Conservation (phyloP, 305 asterid genomes). For the Striga hermonthica region DNA sequence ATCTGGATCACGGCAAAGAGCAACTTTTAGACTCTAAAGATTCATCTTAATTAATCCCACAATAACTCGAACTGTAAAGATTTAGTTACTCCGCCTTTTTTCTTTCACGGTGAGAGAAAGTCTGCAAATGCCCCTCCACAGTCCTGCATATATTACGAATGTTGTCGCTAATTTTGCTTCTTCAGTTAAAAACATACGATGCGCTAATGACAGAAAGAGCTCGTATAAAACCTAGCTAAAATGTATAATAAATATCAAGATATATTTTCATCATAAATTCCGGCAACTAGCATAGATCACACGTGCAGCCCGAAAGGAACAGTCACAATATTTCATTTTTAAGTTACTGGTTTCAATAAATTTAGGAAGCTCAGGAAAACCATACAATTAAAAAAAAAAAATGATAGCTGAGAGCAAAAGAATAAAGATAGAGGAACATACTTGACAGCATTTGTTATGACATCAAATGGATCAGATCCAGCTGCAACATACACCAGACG, state of each 20-base stretch:
- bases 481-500: conserved; percentile 77
- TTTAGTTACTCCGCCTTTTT: conserved; percentile 54
- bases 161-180: conserved; percentile 19
- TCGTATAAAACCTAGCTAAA: too few species aligned
- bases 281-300: too few species aligned
- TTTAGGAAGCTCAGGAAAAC: too few species aligned
- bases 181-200: too few species aligned
- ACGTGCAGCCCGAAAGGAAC: too few species aligned
- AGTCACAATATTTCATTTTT: background rate
- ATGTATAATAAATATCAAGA: too few species aligned
- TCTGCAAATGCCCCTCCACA: conserved; percentile 75
- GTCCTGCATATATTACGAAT: conserved; percentile 42
- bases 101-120: conserved; percentile 77
- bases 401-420: background rate
- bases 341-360: too few species aligned
- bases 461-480: conserved; percentile 91
- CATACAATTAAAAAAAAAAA: too few species aligned
- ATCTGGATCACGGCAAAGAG: conserved; percentile 43
- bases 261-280: too few species aligned
- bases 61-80: conserved; percentile 1
- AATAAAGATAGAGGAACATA: conserved; percentile 30
- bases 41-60: background rate
- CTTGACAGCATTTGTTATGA: conserved; percentile 85
- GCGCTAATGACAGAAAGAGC: too few species aligned
- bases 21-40: conserved; percentile 14